phyloP scores from a whole-genome alignment of 2,329 filamentous ascomycete genomes.

The Verticillium tricorpus region DNA sequence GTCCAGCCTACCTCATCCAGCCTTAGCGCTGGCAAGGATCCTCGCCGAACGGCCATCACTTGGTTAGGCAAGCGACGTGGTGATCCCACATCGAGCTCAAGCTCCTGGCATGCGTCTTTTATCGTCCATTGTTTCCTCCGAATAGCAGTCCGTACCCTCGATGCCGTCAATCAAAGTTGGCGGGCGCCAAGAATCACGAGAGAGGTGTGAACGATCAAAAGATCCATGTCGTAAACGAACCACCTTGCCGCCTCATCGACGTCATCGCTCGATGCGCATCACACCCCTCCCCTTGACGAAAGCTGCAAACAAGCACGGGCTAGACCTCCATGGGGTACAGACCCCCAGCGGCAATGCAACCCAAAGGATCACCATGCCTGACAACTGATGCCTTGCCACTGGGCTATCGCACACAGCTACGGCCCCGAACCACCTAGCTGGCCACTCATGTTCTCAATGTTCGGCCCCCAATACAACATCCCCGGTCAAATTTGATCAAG shows the following conservation, averaged over 20 bases:
- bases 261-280: background rate
- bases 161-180: no score
- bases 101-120: no score
- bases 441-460: background rate
- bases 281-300: background rate
- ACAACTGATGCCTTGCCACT: background rate
- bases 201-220: no score
- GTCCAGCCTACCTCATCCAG: no score
- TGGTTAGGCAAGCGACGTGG: no score
- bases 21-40: no score
- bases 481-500: background rate
- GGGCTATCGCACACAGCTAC: background rate
- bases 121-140: no score
- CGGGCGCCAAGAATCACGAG: no score
- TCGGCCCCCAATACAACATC: background rate
- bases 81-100: no score
- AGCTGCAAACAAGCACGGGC: background rate
- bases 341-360: background rate
- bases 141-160: no score
- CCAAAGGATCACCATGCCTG: background rate
- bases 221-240: no score
- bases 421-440: background rate
- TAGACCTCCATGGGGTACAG: background rate
- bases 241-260: background rate
- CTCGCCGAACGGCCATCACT: no score